A percentile compares a stretch with the other conserved stretches of the same genome.
These are phyloP conservation scores for Nepenthes alata DNA, from an alignment of 179 eudicot species.

Conservation along the genomic window DNA sequence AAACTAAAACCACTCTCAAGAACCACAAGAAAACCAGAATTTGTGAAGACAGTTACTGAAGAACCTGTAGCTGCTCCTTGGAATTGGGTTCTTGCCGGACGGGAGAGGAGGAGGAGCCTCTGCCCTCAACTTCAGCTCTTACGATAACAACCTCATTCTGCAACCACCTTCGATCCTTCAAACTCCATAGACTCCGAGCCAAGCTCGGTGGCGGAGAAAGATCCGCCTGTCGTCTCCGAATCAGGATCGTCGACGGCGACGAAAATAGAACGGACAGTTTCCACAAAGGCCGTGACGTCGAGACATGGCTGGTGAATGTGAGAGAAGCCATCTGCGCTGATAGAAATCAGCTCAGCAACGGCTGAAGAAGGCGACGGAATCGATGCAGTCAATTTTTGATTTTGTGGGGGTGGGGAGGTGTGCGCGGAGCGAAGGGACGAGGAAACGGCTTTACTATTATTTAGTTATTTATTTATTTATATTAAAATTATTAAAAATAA, in stretches of 20 bases:
- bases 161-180: constrained; percentile 16
- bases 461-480: no score
- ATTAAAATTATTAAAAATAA: no score
- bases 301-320: constrained; percentile 7
- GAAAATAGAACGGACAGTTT: constrained; percentile 7
- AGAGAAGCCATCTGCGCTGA: constrained; percentile 21
- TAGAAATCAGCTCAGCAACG: not conserved
- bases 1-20: not conserved
- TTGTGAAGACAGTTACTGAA: not conserved
- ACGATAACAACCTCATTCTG: constrained; percentile 33
- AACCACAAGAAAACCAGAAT: not conserved
- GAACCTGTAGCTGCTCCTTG: constrained; percentile 36
- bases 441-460: no score
- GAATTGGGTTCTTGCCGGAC: constrained; percentile 14
- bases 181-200: constrained; percentile 1
- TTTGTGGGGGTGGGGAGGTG: no score
- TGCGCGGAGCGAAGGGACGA: no score
- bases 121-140: constrained; percentile 61
- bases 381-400: no score
- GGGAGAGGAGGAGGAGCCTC: constrained; percentile 23
- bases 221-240: constrained; percentile 4
- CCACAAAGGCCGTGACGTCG: constrained; percentile 10
- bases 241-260: constrained; percentile 9
- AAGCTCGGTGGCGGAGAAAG: not conserved
- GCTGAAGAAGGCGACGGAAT: no score